Conservation (phyloP, 2,329 filamentous ascomycete genomes). For the Colletotrichum sp. region DNA sequence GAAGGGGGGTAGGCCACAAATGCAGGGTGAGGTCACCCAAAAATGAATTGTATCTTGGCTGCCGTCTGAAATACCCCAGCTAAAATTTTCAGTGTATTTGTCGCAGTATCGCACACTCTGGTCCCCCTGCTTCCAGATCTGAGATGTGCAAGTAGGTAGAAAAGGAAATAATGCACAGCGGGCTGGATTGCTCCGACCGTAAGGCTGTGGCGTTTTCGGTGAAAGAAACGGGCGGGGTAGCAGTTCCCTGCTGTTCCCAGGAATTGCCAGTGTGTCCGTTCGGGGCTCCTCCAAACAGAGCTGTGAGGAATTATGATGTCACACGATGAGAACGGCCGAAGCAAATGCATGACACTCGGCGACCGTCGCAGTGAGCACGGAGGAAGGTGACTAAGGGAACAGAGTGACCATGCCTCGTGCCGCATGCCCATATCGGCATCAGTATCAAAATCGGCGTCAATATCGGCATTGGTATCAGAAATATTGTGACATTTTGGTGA, state of each 20-base stretch:
- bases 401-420: not conserved
- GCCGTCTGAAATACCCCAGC: not conserved
- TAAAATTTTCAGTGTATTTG: not conserved
- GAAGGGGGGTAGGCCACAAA: not conserved
- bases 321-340: not conserved
- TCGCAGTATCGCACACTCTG: not conserved
- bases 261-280: not conserved
- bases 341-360: not conserved
- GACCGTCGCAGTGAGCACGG: not conserved
- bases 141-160: not conserved
- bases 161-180: not conserved
- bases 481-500: not conserved
- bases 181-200: not conserved
- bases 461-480: not conserved
- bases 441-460: not conserved
- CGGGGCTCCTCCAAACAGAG: not conserved
- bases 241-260: not conserved
- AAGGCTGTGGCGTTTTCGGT: not conserved
- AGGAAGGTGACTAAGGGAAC: not conserved
- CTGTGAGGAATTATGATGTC: not conserved
- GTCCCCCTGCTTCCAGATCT: not conserved
- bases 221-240: conserved; percentile 13
- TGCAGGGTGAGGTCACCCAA: not conserved
- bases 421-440: not conserved
- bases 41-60: not conserved